Evolutionary conservation across 2,329 filamentous ascomycete species (phyloP), one percentile per base, ranked within the genome.

Genomic region (Lasiodiplodia citricola): DNA sequence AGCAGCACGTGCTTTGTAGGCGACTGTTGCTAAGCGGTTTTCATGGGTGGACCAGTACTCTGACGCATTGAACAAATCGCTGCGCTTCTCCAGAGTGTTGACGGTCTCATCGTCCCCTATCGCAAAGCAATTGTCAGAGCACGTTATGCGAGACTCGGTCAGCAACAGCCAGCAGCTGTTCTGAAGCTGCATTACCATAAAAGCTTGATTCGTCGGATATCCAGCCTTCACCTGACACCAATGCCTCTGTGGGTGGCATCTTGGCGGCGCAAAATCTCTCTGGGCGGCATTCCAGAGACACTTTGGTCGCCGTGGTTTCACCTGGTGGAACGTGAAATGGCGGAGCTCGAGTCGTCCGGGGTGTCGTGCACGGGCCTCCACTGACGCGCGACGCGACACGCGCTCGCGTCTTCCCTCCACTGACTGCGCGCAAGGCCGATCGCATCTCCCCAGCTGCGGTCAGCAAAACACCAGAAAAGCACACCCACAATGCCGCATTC

Each of bases 191-290:
- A 51, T 69, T 77, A 83, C 82, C 82, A 68, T 81, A 81, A 73
- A 83, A 83, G 72, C 78, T 80, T 31, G 81, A 83, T 23, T 84
- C 82, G 69, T 83, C 81, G 6, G 75, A 79, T 41, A 81, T 75
- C 72, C 76, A 80, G 37, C 76, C 79, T 31, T 77, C 72, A 4
- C 73, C 76, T 37, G 69, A 68, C n/a, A 78, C 75, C 67, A 74
- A 68, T 0, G 75, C 73, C 67, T 74, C 75, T 69, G 72, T 72
- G 23, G 38, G 18, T 25, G 66, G 37, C 57, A 68, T 68, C 5
- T 41, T 63, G 23, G 18, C 52, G 37, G 50, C 47, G 47, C 18
- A 56, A 6, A 10, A 18, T 7, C 11, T 47, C 28, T 25, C 23
- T 28, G 13, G 16, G 41, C 41, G 28, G 47, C 60, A 64, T 64